Conservation (phyloP, 306 rosid species). For the Quercus dentata region DNA sequence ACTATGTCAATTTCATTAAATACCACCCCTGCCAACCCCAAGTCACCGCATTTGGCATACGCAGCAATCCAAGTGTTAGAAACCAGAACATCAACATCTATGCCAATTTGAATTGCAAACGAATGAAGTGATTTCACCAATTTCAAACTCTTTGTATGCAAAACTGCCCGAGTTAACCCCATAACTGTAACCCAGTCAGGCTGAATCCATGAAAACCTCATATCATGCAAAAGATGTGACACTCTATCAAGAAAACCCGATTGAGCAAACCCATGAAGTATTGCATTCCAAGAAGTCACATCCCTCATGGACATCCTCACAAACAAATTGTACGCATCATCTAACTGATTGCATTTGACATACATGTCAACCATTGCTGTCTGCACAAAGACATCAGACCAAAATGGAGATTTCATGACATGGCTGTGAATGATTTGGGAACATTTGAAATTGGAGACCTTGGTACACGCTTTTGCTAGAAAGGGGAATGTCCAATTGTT, state of each 20-base stretch:
- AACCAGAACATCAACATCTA: constrained; percentile 39
- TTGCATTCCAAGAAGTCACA: constrained; percentile 57
- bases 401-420: constrained; percentile 45
- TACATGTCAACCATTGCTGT: constrained; percentile 54
- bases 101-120: constrained; percentile 46
- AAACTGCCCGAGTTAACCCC: constrained; percentile 38
- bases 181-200: constrained; percentile 53
- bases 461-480: constrained; percentile 50
- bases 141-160: constrained; percentile 24
- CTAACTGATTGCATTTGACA: constrained; percentile 35
- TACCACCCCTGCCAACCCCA: constrained; percentile 35
- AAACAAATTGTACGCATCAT: constrained; percentile 44
- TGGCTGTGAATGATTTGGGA: constrained; percentile 45
- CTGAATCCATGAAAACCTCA: constrained; percentile 46
- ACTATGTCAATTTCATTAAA: constrained; percentile 39
- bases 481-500: constrained; percentile 47
- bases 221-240: constrained; percentile 31
- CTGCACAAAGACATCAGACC: constrained; percentile 38
- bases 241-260: constrained; percentile 30
- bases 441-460: constrained; percentile 27
- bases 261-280: constrained; percentile 55
- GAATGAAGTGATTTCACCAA: constrained; percentile 48
- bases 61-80: constrained; percentile 65
- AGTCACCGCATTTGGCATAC: constrained; percentile 57
- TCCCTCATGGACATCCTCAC: constrained; percentile 51